These are phyloP conservation scores for Nitzschia putrida DNA, from an alignment of 108 stramenopile species.

Conservation along the genomic window DNA sequence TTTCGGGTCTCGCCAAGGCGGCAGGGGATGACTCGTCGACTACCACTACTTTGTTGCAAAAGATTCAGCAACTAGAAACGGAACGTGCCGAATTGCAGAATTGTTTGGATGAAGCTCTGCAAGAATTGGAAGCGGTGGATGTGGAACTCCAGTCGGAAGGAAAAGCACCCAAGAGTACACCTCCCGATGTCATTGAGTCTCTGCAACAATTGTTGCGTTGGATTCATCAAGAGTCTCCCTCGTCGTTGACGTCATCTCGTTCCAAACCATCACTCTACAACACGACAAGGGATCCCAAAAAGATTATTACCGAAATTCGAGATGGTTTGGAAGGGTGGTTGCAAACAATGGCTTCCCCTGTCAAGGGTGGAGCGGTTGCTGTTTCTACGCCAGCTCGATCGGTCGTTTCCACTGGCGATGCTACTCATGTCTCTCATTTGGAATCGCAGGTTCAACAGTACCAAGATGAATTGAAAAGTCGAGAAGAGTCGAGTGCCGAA, in stretches of 20 bases:
- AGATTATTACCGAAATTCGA: conserved; percentile 35
- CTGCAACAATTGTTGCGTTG: conserved; percentile 50
- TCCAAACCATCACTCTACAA: too few species aligned
- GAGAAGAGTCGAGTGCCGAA: conserved; percentile 48
- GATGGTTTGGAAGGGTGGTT: conserved; percentile 32
- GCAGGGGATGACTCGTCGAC: background rate
- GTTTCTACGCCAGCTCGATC: background rate
- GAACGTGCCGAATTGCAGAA: conserved; percentile 58
- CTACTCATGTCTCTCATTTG: conserved; percentile 14
- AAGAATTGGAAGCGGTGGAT: conserved; percentile 65
- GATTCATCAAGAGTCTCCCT: conserved; percentile 40
- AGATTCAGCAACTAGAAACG: conserved; percentile 44
- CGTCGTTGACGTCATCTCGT: background rate
- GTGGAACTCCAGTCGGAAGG: conserved; percentile 37
- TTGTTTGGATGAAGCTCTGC: conserved; percentile 61
- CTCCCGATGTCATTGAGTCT: conserved; percentile 26
- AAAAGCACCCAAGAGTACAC: background rate
- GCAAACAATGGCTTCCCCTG: background rate
- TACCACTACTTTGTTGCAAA: conserved; percentile 22
- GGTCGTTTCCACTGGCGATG: background rate
- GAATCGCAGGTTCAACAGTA: conserved; percentile 31
- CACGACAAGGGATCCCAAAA: conserved; percentile 6
- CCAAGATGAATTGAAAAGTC: conserved; percentile 41
- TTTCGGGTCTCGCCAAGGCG: background rate
- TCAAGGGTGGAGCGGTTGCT: background rate